phyloP scores from a whole-genome alignment of 805 yeast species.

The Myxozyma geophila region DNA sequence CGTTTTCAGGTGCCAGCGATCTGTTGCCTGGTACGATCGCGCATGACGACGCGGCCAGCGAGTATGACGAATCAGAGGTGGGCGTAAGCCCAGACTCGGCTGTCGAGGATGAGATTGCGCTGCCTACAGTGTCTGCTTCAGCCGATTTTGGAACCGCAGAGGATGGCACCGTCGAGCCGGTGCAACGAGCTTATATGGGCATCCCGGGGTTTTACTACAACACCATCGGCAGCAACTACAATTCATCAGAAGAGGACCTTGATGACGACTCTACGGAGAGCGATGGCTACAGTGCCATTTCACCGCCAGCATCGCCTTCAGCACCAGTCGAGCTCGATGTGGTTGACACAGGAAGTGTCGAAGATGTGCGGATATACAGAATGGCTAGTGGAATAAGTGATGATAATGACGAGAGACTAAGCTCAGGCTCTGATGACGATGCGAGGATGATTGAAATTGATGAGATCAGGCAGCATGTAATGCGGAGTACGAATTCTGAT shows the following conservation, averaged over 20 bases:
- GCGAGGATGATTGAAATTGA: slow-evolving; percentile 23
- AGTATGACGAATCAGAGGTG: slow-evolving; percentile 13
- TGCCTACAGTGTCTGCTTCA: neutral
- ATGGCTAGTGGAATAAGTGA: slow-evolving; percentile 1
- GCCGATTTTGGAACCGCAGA: neutral
- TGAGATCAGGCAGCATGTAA: slow-evolving; percentile 7
- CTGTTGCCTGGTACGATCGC: slow-evolving; percentile 16
- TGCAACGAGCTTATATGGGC: slow-evolving; percentile 17
- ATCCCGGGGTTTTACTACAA: slow-evolving; percentile 30
- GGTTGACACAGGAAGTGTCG: slow-evolving; percentile 9
- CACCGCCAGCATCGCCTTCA: slow-evolving; percentile 2
- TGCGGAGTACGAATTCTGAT: slow-evolving; percentile 7
- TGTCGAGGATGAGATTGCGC: neutral
- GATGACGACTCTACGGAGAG: slow-evolving; percentile 28
- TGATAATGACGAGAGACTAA: neutral
- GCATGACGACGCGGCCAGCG: slow-evolving; percentile 9
- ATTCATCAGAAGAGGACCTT: slow-evolving; percentile 35
- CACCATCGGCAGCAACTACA: slow-evolving; percentile 22
- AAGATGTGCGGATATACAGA: slow-evolving; percentile 6
- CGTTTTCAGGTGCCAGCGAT: slow-evolving; percentile 29
- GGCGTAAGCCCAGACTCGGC: neutral
- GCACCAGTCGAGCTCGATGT: slow-evolving; percentile 9
- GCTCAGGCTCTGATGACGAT: slow-evolving; percentile 10
- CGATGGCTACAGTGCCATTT: neutral
- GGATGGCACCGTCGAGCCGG: neutral